Evolutionary conservation across 352 stramenopile genomes (phyloP).

Genomic region (Phytopythium oedochilum): DNA sequence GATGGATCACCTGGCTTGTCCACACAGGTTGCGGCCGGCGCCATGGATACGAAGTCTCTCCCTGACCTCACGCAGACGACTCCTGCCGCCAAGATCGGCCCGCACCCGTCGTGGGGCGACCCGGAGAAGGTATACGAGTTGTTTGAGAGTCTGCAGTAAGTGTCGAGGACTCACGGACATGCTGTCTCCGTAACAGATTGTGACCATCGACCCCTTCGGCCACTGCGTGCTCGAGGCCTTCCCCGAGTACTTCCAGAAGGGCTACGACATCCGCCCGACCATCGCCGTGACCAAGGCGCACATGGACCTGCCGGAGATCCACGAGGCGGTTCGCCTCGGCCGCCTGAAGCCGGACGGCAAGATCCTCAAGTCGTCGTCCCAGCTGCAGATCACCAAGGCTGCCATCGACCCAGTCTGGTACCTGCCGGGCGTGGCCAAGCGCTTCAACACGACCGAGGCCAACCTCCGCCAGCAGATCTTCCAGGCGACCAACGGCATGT

Average conservation of each 20-base stretch:
- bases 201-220: slow-evolving; percentile 78
- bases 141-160: background rate
- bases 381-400: slow-evolving; percentile 95
- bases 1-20: background rate
- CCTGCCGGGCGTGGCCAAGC: slow-evolving; percentile 96
- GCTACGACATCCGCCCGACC: slow-evolving; percentile 97
- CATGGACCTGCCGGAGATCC: slow-evolving; percentile 99
- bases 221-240: slow-evolving; percentile 87
- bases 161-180: background rate
- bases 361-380: slow-evolving; percentile 89
- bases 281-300: slow-evolving; percentile 97
- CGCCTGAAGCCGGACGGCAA: slow-evolving; percentile 96
- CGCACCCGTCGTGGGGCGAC: slow-evolving; percentile 94
- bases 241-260: slow-evolving; percentile 94
- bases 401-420: slow-evolving; percentile 99
- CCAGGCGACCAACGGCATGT: slow-evolving; percentile 99
- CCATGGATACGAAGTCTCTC: slow-evolving; percentile 59
- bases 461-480: slow-evolving; percentile 97
- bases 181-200: slow-evolving; percentile 27
- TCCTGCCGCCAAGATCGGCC: slow-evolving; percentile 96
- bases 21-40: slow-evolving; percentile 54
- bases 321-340: slow-evolving; percentile 91
- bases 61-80: slow-evolving; percentile 91
- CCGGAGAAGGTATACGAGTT: slow-evolving; percentile 86
- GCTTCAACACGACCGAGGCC: slow-evolving; percentile 96